Percentiles rank a stretch among this genome's conserved stretches.
Evolutionary conservation across 164 flowering plant genomes (phyloP).

Genomic region (Umbellularia californica): DNA sequence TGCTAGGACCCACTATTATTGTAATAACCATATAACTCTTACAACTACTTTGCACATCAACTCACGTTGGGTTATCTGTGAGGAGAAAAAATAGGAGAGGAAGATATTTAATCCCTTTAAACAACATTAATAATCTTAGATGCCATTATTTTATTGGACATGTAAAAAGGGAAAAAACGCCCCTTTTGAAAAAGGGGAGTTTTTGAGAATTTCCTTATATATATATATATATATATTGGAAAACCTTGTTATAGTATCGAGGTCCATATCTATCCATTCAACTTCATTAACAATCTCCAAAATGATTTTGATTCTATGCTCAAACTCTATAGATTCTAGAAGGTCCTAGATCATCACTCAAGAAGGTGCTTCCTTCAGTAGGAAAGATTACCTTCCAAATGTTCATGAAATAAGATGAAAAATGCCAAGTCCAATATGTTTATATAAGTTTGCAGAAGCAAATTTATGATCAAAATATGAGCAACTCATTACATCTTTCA

Average conservation of each 20-base stretch:
- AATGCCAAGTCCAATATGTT: background rate
- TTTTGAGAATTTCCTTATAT: too few species aligned
- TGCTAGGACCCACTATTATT: too few species aligned
- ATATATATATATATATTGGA: too few species aligned
- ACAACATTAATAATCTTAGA: too few species aligned
- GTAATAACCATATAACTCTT: too few species aligned
- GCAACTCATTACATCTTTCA: background rate
- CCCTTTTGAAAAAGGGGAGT: too few species aligned
- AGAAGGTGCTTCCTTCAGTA: slow-evolving; percentile 38
- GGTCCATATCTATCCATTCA: slow-evolving; percentile 70
- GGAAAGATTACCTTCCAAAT: slow-evolving; percentile 47
- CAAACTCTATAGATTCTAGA: slow-evolving; percentile 78
- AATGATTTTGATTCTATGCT: slow-evolving; percentile 67
- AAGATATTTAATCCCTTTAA: too few species aligned
- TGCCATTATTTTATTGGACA: too few species aligned
- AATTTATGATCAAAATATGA: background rate
- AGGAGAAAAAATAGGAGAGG: too few species aligned
- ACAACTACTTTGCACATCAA: too few species aligned
- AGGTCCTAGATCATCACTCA: slow-evolving; percentile 77
- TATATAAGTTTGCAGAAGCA: background rate
- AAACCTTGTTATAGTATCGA: slow-evolving; percentile 79
- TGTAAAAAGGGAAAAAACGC: too few species aligned
- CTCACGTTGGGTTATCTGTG: too few species aligned
- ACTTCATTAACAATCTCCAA: slow-evolving; percentile 70
- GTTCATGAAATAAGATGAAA: slow-evolving; percentile 5